These are phyloP conservation scores for Exophiala sideris DNA, from an alignment of 2,329 filamentous ascomycete genomes.

Conservation along the genomic window DNA sequence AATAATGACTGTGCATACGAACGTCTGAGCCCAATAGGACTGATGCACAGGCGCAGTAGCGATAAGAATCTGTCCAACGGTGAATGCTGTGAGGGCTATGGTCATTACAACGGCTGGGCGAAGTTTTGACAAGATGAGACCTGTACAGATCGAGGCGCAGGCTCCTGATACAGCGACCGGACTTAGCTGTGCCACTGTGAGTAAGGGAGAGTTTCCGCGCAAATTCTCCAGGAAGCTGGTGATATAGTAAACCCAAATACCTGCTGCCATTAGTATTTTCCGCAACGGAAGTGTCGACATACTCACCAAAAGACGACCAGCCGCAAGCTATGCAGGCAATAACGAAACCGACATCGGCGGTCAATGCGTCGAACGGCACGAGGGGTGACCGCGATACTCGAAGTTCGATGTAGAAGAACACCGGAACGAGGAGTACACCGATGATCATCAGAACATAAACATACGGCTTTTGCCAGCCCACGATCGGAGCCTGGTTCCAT, in stretches of 20 bases:
- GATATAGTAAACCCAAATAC: slow-evolving; percentile 34
- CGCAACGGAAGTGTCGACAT: slow-evolving; percentile 33
- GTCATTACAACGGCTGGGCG: slow-evolving; percentile 22
- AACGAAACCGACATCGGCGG: not conserved
- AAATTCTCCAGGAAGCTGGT: slow-evolving; percentile 30
- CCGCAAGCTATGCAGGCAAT: not conserved
- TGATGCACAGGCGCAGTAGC: slow-evolving; percentile 32
- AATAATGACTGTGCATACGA: slow-evolving; percentile 55
- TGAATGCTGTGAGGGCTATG: slow-evolving; percentile 17
- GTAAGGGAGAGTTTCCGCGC: slow-evolving; percentile 27
- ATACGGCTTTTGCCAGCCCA: slow-evolving; percentile 57
- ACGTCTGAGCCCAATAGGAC: slow-evolving; percentile 61
- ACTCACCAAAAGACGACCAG: not conserved
- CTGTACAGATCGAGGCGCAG: slow-evolving; percentile 31
- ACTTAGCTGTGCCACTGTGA: slow-evolving; percentile 32
- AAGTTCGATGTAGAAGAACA: slow-evolving; percentile 56
- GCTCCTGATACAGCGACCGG: slow-evolving; percentile 32
- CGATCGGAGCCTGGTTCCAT: slow-evolving; percentile 62
- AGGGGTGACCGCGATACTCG: slow-evolving; percentile 49
- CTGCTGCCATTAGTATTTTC: slow-evolving; percentile 50
- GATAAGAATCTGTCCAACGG: slow-evolving; percentile 17
- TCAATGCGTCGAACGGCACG: slow-evolving; percentile 48
- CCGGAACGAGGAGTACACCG: slow-evolving; percentile 51
- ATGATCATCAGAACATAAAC: slow-evolving; percentile 58
- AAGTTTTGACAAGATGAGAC: slow-evolving; percentile 7